Evolutionary conservation across 768 basidiomycete species (phyloP).

Genomic region (Clavulina sp.): DNA sequence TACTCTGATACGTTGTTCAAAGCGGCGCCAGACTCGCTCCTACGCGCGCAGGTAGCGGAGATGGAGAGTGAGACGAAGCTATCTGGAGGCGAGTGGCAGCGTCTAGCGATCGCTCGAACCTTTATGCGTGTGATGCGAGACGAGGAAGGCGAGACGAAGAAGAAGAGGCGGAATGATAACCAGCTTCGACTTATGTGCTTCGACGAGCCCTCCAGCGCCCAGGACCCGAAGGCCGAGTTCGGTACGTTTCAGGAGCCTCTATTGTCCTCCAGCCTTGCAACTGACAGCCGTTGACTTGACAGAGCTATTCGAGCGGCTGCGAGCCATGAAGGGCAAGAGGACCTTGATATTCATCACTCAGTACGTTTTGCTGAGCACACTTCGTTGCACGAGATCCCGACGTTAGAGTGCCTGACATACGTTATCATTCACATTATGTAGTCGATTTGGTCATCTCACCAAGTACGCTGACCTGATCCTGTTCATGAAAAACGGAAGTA

Average conservation of each 20-base stretch:
- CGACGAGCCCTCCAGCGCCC: constrained; percentile 41
- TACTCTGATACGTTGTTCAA: constrained; percentile 18
- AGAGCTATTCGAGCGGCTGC: constrained; percentile 9
- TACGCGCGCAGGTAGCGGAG: constrained; percentile 12
- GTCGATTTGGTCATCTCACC: constrained; percentile 11
- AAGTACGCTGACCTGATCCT: constrained; percentile 11
- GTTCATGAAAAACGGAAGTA: constrained; percentile 11
- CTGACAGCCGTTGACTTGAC: background rate
- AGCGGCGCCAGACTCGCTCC: constrained; percentile 3
- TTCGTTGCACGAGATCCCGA: background rate
- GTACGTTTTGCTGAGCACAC: background rate
- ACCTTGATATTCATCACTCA: constrained; percentile 11
- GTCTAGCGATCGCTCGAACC: too few species aligned
- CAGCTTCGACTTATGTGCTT: constrained; percentile 37
- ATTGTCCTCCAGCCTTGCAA: background rate
- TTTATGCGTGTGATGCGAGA: too few species aligned
- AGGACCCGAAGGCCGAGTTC: constrained; percentile 38
- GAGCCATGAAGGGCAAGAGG: constrained; percentile 7
- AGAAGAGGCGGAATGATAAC: too few species aligned
- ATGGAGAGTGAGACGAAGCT: constrained; percentile 14
- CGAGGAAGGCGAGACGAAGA: too few species aligned
- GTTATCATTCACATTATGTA: background rate
- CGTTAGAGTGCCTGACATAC: background rate
- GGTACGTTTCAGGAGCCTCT: constrained; percentile 3
- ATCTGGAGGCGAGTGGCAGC: constrained; percentile 21